A percentile compares a stretch with the other conserved stretches of the same genome.
Evolutionary conservation across 73 alveolate species (phyloP).

Genomic region (Effrenium voratum): DNA sequence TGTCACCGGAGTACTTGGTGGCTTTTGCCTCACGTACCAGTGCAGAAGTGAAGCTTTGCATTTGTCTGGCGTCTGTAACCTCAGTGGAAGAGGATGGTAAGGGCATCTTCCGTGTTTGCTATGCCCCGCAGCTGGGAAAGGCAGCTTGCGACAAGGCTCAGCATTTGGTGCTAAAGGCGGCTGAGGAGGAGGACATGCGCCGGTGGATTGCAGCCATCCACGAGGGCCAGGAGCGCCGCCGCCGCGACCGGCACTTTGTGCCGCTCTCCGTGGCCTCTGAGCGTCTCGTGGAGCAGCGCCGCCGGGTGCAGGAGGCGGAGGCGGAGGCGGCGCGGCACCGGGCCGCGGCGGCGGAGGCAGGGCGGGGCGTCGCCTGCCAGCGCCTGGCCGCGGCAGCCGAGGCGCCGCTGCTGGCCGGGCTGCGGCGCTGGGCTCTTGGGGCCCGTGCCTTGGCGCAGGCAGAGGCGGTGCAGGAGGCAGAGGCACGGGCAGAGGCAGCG

Average conservation of each 20-base stretch:
- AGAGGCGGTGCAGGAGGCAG: too few relatives aligned
- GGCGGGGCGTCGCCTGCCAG: too few relatives aligned
- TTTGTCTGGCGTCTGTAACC: constrained; percentile 19
- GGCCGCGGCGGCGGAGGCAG: too few relatives aligned
- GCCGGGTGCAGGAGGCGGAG: too few relatives aligned
- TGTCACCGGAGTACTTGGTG: constrained; percentile 68
- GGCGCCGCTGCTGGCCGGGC: too few relatives aligned
- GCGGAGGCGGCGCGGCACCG: too few relatives aligned
- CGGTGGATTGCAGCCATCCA: constrained; percentile 24
- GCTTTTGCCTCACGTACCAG: constrained; percentile 56
- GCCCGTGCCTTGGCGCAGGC: too few relatives aligned
- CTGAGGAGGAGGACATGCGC: constrained; percentile 31
- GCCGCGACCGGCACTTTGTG: constrained; percentile 37
- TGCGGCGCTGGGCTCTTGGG: too few relatives aligned
- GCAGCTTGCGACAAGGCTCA: constrained; percentile 59
- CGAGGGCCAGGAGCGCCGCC: constrained; percentile 62
- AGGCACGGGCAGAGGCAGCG: too few relatives aligned
- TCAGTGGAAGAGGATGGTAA: neutral
- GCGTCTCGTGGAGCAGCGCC: neutral
- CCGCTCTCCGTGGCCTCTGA: constrained; percentile 25
- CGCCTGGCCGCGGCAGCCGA: too few relatives aligned
- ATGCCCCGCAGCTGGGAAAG: constrained; percentile 51
- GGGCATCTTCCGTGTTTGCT: constrained; percentile 23
- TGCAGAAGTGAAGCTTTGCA: constrained; percentile 20
- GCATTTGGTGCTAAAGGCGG: constrained; percentile 1